phyloP scores from a whole-genome alignment of 2,329 filamentous ascomycete species.

The Gnomoniopsis sp. region DNA sequence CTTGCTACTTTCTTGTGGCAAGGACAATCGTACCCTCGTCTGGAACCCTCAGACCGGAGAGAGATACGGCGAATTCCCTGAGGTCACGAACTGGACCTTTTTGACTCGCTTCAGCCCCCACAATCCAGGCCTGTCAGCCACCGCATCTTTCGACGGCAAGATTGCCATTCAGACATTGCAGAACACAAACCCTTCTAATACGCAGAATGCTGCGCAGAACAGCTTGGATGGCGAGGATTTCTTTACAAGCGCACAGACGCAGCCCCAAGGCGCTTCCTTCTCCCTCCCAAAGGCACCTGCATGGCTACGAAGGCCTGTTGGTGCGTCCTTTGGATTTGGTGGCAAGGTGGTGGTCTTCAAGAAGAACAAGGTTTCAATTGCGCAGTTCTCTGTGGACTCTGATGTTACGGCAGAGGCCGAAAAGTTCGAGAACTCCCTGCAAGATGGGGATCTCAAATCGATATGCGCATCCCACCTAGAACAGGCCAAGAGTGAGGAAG shows the following conservation, averaged over 20 bases:
- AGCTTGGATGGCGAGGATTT: conserved; percentile 90
- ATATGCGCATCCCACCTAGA: conserved; percentile 80
- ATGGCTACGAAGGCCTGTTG: conserved; percentile 83
- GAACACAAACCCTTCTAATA: conserved; percentile 79
- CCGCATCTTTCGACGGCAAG: conserved; percentile 95
- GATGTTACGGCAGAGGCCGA: conserved; percentile 80
- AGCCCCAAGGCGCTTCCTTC: conserved; percentile 88
- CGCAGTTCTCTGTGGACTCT: conserved; percentile 84
- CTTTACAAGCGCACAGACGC: conserved; percentile 88
- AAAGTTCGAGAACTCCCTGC: conserved; percentile 80
- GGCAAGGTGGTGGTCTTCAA: conserved; percentile 83
- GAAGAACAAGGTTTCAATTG: conserved; percentile 70
- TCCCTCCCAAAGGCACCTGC: conserved; percentile 80
- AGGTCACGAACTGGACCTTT: conserved; percentile 99
- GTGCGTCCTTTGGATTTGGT: conserved; percentile 91
- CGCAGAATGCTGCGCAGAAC: conserved; percentile 63
- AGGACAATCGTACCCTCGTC: conserved; percentile 91
- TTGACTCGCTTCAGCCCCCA: conserved; percentile 90
- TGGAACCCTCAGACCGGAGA: conserved; percentile 96
- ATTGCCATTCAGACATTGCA: conserved; percentile 92
- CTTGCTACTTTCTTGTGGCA: conserved; percentile 86
- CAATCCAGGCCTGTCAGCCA: conserved; percentile 88
- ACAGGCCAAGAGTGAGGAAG: conserved; percentile 76
- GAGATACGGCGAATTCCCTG: conserved; percentile 85
- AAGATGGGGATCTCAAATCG: conserved; percentile 69